Percentiles rank a stretch among this genome's conserved stretches.
Evolutionary conservation across 306 rosid genomes (phyloP).

Genomic region (Trifolium repens): DNA sequence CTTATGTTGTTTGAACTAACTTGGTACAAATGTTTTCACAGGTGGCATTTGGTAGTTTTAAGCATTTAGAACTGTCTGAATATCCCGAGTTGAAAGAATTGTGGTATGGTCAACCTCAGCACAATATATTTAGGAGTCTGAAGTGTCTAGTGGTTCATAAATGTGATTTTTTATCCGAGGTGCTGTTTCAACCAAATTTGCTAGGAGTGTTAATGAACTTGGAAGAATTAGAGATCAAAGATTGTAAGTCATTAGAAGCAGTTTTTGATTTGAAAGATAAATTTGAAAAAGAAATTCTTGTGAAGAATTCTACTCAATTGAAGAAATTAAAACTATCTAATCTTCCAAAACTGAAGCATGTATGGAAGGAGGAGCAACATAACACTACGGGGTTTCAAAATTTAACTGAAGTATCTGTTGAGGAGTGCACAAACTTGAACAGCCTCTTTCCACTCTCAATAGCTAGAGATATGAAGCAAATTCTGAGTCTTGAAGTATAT

Average conservation of each 20-base stretch:
- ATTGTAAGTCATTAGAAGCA: background rate
- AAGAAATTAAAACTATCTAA: background rate
- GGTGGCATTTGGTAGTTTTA: conserved; percentile 9
- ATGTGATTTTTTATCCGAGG: background rate
- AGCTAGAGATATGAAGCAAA: background rate
- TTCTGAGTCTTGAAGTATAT: background rate
- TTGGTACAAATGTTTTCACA: background rate
- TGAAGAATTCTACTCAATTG: background rate
- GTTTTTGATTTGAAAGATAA: conserved; percentile 5
- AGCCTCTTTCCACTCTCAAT: background rate
- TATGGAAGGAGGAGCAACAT: background rate
- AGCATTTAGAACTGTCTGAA: background rate
- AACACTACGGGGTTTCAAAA: background rate
- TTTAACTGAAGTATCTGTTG: background rate
- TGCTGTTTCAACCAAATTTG: background rate
- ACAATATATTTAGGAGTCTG: background rate
- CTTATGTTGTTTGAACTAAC: no score
- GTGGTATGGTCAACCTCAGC: background rate
- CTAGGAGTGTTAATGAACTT: background rate
- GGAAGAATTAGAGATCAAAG: background rate
- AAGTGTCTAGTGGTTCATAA: background rate
- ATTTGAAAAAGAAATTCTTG: background rate
- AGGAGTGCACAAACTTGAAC: background rate
- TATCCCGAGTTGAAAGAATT: background rate
- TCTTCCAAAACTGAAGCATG: background rate